Evolutionary conservation across 768 basidiomycete species (phyloP).

Genomic region (Leccinum truebloodii): DNA sequence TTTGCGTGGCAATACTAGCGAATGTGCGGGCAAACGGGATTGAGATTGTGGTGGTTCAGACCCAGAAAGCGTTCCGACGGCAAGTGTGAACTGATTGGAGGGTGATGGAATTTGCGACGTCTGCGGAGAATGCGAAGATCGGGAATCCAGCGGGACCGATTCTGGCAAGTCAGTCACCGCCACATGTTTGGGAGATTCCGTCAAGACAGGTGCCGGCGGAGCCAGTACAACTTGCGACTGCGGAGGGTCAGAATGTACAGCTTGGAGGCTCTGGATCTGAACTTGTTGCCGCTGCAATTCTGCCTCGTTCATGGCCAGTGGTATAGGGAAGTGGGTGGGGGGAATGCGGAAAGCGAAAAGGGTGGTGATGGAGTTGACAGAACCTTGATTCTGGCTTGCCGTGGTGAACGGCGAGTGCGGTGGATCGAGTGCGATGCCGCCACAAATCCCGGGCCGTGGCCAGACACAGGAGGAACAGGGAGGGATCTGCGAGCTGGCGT

Average conservation of each 20-base stretch:
- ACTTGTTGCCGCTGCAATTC: constrained; percentile 28
- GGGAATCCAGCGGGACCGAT: too few relatives aligned
- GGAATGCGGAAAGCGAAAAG: constrained; percentile 74
- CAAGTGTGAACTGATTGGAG: background rate
- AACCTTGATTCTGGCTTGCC: constrained; percentile 28
- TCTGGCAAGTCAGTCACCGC: background rate
- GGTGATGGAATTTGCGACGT: background rate
- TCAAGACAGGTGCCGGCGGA: constrained; percentile 14
- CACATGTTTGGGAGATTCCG: constrained; percentile 25
- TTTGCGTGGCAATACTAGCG: too few relatives aligned
- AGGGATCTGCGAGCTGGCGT: constrained; percentile 4
- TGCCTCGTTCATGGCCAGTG: constrained; percentile 31
- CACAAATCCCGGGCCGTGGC: constrained; percentile 14
- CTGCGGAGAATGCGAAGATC: too few relatives aligned
- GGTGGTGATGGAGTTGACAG: constrained; percentile 56
- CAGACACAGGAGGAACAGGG: constrained; percentile 21
- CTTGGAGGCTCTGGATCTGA: constrained; percentile 8
- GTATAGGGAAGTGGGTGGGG: constrained; percentile 39
- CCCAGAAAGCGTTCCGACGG: background rate
- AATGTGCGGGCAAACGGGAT: too few relatives aligned
- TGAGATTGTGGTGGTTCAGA: background rate
- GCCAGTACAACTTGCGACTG: background rate
- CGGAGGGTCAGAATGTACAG: constrained; percentile 9
- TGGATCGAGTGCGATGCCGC: constrained; percentile 17
- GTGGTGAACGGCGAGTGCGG: constrained; percentile 26